Base-by-base conservation (phyloP, 495 filamentous ascomycete genomes). In the Penicillium ucsense region DNA sequence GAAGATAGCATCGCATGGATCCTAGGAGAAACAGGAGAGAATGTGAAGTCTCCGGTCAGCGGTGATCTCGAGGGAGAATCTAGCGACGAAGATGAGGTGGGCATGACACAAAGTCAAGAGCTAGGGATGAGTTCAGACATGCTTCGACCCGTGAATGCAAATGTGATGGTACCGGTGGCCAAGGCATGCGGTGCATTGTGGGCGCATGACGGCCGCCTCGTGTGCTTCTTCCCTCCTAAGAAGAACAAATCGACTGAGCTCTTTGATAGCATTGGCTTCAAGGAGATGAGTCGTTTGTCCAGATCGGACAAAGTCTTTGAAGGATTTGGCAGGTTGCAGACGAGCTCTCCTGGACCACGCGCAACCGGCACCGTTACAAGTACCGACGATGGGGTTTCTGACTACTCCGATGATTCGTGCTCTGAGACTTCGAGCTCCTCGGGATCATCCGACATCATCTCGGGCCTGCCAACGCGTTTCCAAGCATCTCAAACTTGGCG, bases 141-240 rank as follows among this genome's bases (percentile, higher is more conserved):
- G 31, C 64, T 78, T 38, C 70, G 69, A 12, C 66, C 80, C 6
- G 71, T 79, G 6, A 85, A 83, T 59, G 79, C 83, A 12, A 84
- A 86, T 49, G 82, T 82, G 29, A 84, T 86, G 56, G 83, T 89
- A 6, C 89, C 89, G 9, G 67, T 85, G 43, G 86, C 85, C 4
- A 80, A 81, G 53, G 75, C 66, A 20, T 94, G 86, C 59, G 86
- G 88, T 39, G 85, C 84, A 8, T 69, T 80, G 9, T 95, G 89
- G 72, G 81, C 86, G 10, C 77, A 80, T 41, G 79, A 87, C 54
- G 90, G 90, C 27, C 79, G 78, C 39, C 73, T 96, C 6, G 79
- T 90, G 20, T 94, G 89, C 67, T 94, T 91, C 55, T 94, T 94
- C 55, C 86, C 85, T 3, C 82, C 84, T 6, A 89, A 87, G 60